Conservation (phyloP, 768 basidiomycete genomes). For the Mycena galericulata region DNA sequence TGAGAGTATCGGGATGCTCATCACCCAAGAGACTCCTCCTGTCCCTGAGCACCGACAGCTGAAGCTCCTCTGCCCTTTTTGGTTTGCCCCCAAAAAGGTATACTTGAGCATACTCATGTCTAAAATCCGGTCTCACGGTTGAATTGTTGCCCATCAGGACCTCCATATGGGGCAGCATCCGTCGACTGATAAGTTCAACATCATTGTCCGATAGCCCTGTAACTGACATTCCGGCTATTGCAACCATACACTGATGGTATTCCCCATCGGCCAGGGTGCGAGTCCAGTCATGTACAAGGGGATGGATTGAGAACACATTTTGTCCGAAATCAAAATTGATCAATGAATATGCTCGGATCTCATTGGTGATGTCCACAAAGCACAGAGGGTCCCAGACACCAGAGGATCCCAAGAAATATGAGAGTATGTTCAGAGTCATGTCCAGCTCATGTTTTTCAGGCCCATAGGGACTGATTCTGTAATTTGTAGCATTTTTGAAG, state of each 20-base stretch:
- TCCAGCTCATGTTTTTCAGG: no score
- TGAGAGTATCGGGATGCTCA: conserved; percentile 1
- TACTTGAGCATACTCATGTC: neutral
- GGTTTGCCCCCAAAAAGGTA: neutral
- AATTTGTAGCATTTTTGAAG: neutral
- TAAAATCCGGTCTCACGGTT: neutral
- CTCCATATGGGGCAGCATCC: conserved; percentile 1
- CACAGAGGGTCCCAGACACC: no score
- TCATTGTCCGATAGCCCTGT: neutral
- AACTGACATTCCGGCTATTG: neutral
- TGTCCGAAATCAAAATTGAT: no score
- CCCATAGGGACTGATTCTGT: neutral
- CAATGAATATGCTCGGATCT: no score
- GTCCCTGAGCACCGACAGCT: neutral
- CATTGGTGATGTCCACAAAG: no score
- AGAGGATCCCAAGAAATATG: no score
- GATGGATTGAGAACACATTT: no score
- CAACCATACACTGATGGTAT: no score
- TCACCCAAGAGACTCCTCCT: no score
- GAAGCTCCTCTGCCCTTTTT: neutral
- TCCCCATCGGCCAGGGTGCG: no score
- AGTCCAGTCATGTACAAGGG: neutral
- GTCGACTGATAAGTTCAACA: neutral
- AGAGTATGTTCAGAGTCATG: no score
- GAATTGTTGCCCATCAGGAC: neutral